Percentiles rank a stretch among this genome's conserved stretches.
Evolutionary conservation across 2,329 filamentous ascomycete species (phyloP).

Genomic region (Colletotrichum sublineola): DNA sequence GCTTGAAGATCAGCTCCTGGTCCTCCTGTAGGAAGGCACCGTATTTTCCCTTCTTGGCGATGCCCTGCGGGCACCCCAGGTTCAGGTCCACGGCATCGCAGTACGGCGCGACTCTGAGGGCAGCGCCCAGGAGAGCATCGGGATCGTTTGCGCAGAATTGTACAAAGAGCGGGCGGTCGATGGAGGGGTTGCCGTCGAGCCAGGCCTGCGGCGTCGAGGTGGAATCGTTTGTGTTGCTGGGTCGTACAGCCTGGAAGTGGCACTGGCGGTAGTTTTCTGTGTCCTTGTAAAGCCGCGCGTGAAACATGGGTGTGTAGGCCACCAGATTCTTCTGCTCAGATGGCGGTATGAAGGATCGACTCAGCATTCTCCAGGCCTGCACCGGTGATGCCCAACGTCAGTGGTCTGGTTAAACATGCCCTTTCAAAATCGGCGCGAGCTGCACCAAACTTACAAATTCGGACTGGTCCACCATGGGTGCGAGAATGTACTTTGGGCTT

Average conservation of each 20-base stretch:
- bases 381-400: background rate
- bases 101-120: slow-evolving; percentile 82
- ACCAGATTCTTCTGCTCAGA: slow-evolving; percentile 76
- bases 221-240: slow-evolving; percentile 45
- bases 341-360: slow-evolving; percentile 87
- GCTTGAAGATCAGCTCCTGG: slow-evolving; percentile 82
- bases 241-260: slow-evolving; percentile 80
- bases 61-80: slow-evolving; percentile 95
- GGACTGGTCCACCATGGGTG: slow-evolving; percentile 98
- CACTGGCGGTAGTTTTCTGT: slow-evolving; percentile 80
- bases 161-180: slow-evolving; percentile 92
- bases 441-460: slow-evolving; percentile 80
- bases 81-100: slow-evolving; percentile 98
- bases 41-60: slow-evolving; percentile 90
- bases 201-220: slow-evolving; percentile 57
- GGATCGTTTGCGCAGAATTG: slow-evolving; percentile 96
- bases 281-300: slow-evolving; percentile 89
- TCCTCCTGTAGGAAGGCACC: slow-evolving; percentile 96
- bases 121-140: slow-evolving; percentile 83
- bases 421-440: slow-evolving; percentile 19
- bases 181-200: slow-evolving; percentile 87
- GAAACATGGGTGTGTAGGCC: slow-evolving; percentile 96
- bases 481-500: slow-evolving; percentile 89
- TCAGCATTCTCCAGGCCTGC: slow-evolving; percentile 95
- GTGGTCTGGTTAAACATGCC: background rate